A percentile compares a stretch with the other conserved stretches of the same genome.
Evolutionary conservation across 2,329 filamentous ascomycete genomes (phyloP).

Genomic region (Teratosphaeria viscida): DNA sequence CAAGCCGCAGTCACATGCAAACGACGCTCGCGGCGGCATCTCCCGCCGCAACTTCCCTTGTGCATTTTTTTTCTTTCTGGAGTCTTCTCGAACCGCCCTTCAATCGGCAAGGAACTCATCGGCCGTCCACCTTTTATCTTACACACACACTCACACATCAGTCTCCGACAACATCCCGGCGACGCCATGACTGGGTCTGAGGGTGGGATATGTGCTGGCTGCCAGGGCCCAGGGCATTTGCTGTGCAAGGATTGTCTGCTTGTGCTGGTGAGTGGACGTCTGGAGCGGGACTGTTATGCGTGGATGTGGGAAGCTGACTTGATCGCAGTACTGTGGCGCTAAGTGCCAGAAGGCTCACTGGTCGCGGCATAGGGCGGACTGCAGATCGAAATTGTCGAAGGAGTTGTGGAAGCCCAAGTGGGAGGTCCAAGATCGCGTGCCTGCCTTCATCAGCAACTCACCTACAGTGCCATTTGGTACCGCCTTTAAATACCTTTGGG

Average conservation of each 20-base stretch:
- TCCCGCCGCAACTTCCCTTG: not conserved
- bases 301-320: not conserved
- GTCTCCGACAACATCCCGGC: not conserved
- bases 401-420: slow-evolving; percentile 23
- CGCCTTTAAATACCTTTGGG: slow-evolving; percentile 10
- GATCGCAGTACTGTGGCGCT: slow-evolving; percentile 25
- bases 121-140: not conserved
- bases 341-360: slow-evolving; percentile 24
- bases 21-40: not conserved
- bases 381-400: slow-evolving; percentile 21
- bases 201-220: not conserved
- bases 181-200: not conserved
- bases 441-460: slow-evolving; percentile 11
- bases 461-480: too few species aligned
- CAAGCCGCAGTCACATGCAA: not conserved
- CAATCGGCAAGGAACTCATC: not conserved
- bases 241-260: not conserved
- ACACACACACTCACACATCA: not conserved
- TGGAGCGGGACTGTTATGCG: not conserved
- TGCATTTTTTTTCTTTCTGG: not conserved
- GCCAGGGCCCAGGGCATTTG: not conserved
- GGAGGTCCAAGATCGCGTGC: slow-evolving; percentile 15
- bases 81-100: not conserved
- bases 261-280: not conserved
- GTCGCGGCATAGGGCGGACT: slow-evolving; percentile 22